Evolutionary conservation across 345 rosid species (phyloP), one percentile per base, ranked within the genome.

Genomic region (Gossypioides kirkii): DNA sequence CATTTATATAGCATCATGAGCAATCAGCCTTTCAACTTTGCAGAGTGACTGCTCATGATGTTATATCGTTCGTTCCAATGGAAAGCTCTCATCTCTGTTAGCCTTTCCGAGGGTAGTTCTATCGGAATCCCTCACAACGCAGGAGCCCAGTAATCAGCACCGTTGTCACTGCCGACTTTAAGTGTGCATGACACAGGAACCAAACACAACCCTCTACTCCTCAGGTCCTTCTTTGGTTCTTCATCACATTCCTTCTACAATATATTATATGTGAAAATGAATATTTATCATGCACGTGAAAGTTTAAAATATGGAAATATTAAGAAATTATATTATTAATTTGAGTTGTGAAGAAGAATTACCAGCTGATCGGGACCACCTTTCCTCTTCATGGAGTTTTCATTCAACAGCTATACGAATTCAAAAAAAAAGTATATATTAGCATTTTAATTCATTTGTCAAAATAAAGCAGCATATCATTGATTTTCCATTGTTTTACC

Each of bases 21-120:
- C 97, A 95, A 88, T 93, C 97, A 95, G 91, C 96, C 97, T 90
- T 92, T 32, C 79, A 43, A 80, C 72, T 63, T 82, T 84, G 88
- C 89, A 88, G 97, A 84, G 84, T 94, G 97, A 85, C 90, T 94
- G 97, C 97, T 92, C 85, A 82, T 92, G 97, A 92, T 92, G 95
- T 87, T 94, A 90, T 94, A 91, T 73, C 83, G 78, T 78, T 82
- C 72, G 49, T 77, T 80, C 73, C 60, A 43, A 53, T 59, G 74
- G 74, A 55, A 20, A 20, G 64, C 42, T 68, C 49, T 67, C 28
- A 13, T 17, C n/a, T 45, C 13, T 45, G 49, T 14, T 10, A 45
- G 59, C 26, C 26, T 18, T 54, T 54, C 13, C 6, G 28, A 47
- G 7, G 10, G 13, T 23, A 22, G 22, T 26, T 62, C 82, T 75